phyloP scores from a whole-genome alignment of 1,284 basidiomycete genomes.

The Bondarzewia mesenterica region DNA sequence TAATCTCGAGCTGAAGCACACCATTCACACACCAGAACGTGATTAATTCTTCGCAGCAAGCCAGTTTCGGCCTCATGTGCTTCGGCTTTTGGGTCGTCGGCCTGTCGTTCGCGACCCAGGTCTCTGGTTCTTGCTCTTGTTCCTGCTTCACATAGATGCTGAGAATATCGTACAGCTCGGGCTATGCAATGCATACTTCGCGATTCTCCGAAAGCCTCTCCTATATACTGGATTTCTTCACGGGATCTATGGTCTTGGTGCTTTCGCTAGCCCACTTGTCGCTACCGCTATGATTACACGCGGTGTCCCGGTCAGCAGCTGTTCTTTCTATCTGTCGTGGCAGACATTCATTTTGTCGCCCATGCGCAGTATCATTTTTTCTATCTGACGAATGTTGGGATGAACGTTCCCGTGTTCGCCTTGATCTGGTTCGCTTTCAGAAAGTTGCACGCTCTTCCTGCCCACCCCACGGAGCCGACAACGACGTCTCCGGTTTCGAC shows the following conservation, averaged over 20 bases:
- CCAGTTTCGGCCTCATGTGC: constrained; percentile 22
- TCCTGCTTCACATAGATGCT: background rate
- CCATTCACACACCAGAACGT: constrained; percentile 17
- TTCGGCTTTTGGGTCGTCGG: constrained; percentile 25
- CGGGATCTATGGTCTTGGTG: constrained; percentile 23
- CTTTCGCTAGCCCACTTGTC: constrained; percentile 23
- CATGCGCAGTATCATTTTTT: constrained; percentile 19
- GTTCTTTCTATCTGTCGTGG: constrained; percentile 4
- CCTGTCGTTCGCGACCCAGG: constrained; percentile 18
- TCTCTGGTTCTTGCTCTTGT: background rate
- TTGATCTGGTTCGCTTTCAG: constrained; percentile 20
- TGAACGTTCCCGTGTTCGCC: constrained; percentile 20
- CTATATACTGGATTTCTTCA: constrained; percentile 24
- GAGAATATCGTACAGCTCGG: constrained; percentile 18
- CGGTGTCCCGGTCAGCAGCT: constrained; percentile 19
- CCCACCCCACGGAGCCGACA: constrained; percentile 12
- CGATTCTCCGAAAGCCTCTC: constrained; percentile 21
- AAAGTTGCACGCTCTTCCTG: constrained; percentile 16
- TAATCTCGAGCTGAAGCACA: background rate
- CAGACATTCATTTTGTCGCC: background rate
- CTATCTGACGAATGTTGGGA: constrained; percentile 21
- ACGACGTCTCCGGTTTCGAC: constrained; percentile 11
- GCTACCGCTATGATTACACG: constrained; percentile 23
- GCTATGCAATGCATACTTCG: constrained; percentile 24
- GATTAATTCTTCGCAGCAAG: constrained; percentile 25